Evolutionary conservation across 1,139 yeast genomes (phyloP).

Genomic region (Hemisphaericaspora xylofermentans): DNA sequence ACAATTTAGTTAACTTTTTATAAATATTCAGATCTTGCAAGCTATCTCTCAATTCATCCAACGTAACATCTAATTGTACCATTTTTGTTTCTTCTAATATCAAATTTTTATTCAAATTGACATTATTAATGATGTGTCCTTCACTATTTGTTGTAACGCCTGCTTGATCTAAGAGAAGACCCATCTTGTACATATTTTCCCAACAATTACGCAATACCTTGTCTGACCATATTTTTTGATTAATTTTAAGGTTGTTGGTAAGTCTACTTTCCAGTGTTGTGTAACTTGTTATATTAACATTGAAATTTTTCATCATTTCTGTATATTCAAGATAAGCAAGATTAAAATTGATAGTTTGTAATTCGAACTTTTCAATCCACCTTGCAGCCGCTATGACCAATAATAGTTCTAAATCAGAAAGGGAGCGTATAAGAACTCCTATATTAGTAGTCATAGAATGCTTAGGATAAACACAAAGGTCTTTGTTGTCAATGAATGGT

Average conservation of each 20-base stretch:
- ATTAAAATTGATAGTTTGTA: conserved; percentile 65
- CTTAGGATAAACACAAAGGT: conserved; percentile 21
- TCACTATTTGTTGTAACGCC: conserved; percentile 33
- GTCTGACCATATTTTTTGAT: conserved; percentile 50
- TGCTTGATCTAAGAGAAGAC: conserved; percentile 36
- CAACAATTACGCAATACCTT: conserved; percentile 53
- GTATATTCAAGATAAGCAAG: conserved; percentile 75
- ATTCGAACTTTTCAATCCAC: conserved; percentile 57
- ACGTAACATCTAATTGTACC: conserved; percentile 47
- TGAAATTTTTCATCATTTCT: conserved; percentile 49
- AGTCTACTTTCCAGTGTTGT: conserved; percentile 33
- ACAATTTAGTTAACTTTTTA: conserved; percentile 33
- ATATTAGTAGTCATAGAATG: conserved; percentile 16
- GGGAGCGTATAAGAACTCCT: conserved; percentile 37
- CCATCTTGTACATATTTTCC: conserved; percentile 46
- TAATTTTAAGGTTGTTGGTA: conserved; percentile 35
- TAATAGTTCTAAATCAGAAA: conserved; percentile 70
- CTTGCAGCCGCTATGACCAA: conserved; percentile 74
- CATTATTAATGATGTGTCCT: conserved; percentile 32
- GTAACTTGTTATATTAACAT: conserved; percentile 36
- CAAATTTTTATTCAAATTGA: conserved; percentile 29
- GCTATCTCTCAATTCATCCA: conserved; percentile 41
- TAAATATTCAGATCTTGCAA: conserved; percentile 31
- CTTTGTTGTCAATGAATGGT: conserved; percentile 35
- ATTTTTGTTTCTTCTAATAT: conserved; percentile 45